Evolutionary conservation across 2,329 filamentous ascomycete genomes (phyloP), one percentile per base, ranked within the genome.

Genomic region (Colletotrichum chrysophilum): DNA sequence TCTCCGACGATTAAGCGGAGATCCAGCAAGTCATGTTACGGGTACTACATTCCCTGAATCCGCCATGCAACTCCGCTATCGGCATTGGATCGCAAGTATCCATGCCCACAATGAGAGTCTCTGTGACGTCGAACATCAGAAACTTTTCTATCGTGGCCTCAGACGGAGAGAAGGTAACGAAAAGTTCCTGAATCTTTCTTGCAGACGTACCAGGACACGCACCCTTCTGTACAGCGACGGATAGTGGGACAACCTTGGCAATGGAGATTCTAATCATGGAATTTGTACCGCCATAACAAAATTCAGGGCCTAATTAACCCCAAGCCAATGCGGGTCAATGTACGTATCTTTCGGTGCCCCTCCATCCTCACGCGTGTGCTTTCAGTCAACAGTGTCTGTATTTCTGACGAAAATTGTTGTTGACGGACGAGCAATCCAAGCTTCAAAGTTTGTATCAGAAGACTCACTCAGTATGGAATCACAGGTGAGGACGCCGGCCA

Each of bases 391-490:
- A 34, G n/a, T 10, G 7, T 24, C 36, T n/a, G 12, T 32, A 5
- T 16, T 14, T 14, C 3, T 21, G 10, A 14, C 7, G 7, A 12
- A n/a, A 13, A 10, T 6, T 21, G 4, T 52, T 18, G 18, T 52
- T 7, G 26, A 32, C n/a, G 13, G 8, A 28, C 24, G 34, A n/a
- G 16, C 38, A 48, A 24, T 65, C 28, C 28, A 8, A 30, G 9
- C 58, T 14, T 34, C 2, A 7, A 14, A 4, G 0, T 10, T 62
- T 21, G n/a, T 7, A 13, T 2, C 7, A 5, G 0, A n/a, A 24
- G 28, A 62, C 8, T 21, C 2, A 16, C 1, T 14, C n/a, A 64
- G 24, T 6, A 64, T 64, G 61, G 34, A 36, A 14, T 36, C 32
- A 28, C 61, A 43, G 24, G n/a, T 10, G 13, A 36, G 28, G 32